phyloP scores from a whole-genome alignment of 73 alveolate species.

The Paramecium tetraurelia region DNA sequence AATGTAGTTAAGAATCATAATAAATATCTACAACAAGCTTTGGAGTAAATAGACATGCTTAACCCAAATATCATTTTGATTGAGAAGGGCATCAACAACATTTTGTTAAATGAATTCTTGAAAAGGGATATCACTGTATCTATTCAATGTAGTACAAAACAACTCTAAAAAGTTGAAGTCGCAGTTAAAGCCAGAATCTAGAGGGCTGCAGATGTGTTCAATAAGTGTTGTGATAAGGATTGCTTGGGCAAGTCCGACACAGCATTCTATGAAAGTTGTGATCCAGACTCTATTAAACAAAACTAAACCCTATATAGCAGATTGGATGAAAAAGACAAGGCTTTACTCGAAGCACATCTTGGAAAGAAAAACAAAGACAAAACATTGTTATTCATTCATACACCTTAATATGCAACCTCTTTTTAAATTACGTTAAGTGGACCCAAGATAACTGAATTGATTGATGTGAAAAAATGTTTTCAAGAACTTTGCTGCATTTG shows the following conservation, averaged over 20 bases:
- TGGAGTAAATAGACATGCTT: background rate
- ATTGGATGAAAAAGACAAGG: background rate
- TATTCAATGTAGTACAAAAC: background rate
- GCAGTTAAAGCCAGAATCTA: background rate
- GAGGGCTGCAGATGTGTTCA: background rate
- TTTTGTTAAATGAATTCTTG: background rate
- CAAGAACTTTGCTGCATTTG: background rate
- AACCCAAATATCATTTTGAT: constrained; percentile 14
- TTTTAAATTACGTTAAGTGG: constrained; percentile 14
- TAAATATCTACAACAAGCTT: background rate
- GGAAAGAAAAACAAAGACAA: background rate
- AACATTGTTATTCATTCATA: background rate
- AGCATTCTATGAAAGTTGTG: background rate
- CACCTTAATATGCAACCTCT: background rate
- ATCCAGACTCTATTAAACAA: background rate
- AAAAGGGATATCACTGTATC: background rate
- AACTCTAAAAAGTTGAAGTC: background rate
- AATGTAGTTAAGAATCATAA: background rate
- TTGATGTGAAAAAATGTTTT: background rate
- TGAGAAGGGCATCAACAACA: background rate
- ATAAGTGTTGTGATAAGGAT: background rate
- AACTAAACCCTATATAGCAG: background rate
- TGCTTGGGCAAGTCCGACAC: background rate
- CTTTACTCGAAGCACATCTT: background rate
- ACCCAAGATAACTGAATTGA: constrained; percentile 10